phyloP scores from a whole-genome alignment of 164 flowering plant species.

The Piper betle region DNA sequence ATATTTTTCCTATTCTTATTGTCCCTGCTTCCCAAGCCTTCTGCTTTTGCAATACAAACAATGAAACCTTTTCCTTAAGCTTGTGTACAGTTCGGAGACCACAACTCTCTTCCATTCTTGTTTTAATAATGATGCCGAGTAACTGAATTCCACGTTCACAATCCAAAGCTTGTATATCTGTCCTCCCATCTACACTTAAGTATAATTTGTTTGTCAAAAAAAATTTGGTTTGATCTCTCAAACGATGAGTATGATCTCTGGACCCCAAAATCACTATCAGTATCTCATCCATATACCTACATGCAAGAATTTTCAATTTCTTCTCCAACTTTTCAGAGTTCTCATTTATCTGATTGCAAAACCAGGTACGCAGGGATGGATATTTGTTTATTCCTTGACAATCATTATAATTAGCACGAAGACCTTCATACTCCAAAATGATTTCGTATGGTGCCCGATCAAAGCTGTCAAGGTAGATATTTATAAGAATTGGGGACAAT shows the following conservation, averaged over 20 bases:
- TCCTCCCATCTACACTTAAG: conserved; percentile 31
- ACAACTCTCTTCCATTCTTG: conserved; percentile 36
- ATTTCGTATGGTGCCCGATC: conserved; percentile 52
- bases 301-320: conserved; percentile 37
- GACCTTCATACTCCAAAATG: conserved; percentile 72
- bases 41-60: conserved; percentile 65
- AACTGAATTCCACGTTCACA: conserved; percentile 34
- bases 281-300: conserved; percentile 90
- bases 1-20: conserved; percentile 66
- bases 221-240: conserved; percentile 36
- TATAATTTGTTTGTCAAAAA: conserved; percentile 36
- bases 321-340: conserved; percentile 7
- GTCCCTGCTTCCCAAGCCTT: conserved; percentile 64
- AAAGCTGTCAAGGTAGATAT: conserved; percentile 71
- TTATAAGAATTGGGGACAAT: conserved; percentile 73
- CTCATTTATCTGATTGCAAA: conserved; percentile 57
- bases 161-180: conserved; percentile 32
- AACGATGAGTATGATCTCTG: conserved; percentile 33
- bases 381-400: conserved; percentile 16
- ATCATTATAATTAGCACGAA: conserved; percentile 9
- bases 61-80: conserved; percentile 61
- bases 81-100: conserved; percentile 71
- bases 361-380: conserved; percentile 66
- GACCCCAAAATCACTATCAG: conserved; percentile 61
- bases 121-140: conserved; percentile 42